Percentiles rank a stretch among this genome's conserved stretches.
Evolutionary conservation across 441 rosid genomes (phyloP).

Genomic region (Aquilaria agallochum): DNA sequence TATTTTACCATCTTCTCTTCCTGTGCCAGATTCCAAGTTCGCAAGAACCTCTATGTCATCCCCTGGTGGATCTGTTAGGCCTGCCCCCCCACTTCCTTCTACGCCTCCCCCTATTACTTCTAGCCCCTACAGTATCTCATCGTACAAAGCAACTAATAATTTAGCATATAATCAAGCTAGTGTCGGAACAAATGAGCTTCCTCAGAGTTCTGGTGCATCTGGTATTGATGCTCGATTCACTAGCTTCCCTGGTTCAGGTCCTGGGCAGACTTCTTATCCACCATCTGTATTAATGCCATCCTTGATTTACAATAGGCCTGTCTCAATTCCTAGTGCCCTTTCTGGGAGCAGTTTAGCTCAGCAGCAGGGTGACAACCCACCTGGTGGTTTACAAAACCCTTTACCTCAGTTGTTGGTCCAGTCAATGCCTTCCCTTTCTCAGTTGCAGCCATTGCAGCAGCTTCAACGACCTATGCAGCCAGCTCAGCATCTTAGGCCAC

Average conservation of each 20-base stretch:
- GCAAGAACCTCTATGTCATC: conserved; percentile 40
- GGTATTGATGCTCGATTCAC: conserved; percentile 44
- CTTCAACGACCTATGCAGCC: conserved; percentile 81
- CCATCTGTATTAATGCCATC: conserved; percentile 68
- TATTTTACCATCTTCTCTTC: conserved; percentile 29
- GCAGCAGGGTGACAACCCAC: conserved; percentile 64
- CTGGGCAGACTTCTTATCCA: conserved; percentile 56
- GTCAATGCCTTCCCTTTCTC: conserved; percentile 52
- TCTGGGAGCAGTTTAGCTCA: conserved; percentile 52
- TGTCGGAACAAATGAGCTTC: conserved; percentile 54
- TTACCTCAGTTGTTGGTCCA: conserved; percentile 47
- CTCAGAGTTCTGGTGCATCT: conserved; percentile 47
- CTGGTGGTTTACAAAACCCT: conserved; percentile 45
- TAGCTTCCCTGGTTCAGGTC: conserved; percentile 43
- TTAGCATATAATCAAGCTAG: conserved; percentile 49
- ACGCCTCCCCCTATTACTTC: conserved; percentile 84
- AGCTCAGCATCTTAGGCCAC: conserved; percentile 79
- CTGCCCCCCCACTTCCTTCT: conserved; percentile 83
- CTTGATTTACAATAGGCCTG: conserved; percentile 59
- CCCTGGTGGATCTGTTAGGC: conserved; percentile 71
- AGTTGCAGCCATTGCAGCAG: conserved; percentile 77
- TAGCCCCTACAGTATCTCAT: conserved; percentile 58
- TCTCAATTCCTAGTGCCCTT: conserved; percentile 48
- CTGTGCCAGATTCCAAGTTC: conserved; percentile 39
- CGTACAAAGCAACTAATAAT: conserved; percentile 51